phyloP scores from a whole-genome alignment of 441 rosid genomes.

The Croton laevigatus region DNA sequence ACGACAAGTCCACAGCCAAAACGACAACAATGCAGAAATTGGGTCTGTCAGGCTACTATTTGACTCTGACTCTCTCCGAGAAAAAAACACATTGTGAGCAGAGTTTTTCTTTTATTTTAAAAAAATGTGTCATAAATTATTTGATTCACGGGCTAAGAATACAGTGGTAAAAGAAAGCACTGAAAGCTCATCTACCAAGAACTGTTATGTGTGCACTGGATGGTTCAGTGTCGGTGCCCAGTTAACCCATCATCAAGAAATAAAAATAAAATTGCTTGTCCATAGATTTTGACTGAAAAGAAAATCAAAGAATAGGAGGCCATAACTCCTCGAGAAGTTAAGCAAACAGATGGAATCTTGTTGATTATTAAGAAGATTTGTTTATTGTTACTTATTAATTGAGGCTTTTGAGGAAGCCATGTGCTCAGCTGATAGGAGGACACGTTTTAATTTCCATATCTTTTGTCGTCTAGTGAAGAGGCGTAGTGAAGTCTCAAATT shows the following conservation, averaged over 20 bases:
- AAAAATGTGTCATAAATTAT: slow-evolving; percentile 29
- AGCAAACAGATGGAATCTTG: slow-evolving; percentile 25
- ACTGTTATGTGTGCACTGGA: slow-evolving; percentile 20
- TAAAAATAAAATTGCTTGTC: slow-evolving; percentile 7
- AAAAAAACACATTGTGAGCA: slow-evolving; percentile 19
- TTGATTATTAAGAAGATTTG: slow-evolving; percentile 24
- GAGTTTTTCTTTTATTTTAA: not conserved
- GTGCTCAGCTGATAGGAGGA: slow-evolving; percentile 28
- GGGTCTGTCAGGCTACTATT: slow-evolving; percentile 29
- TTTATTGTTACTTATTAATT: slow-evolving; percentile 4
- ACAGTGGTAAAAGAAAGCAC: slow-evolving; percentile 7
- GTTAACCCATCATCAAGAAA: slow-evolving; percentile 17
- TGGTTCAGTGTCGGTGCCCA: slow-evolving; percentile 30
- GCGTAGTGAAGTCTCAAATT: slow-evolving; percentile 34
- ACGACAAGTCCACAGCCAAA: slow-evolving; percentile 24
- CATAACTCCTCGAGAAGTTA: slow-evolving; percentile 28
- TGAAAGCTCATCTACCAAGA: slow-evolving; percentile 32
- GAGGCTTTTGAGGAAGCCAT: slow-evolving; percentile 29
- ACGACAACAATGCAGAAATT: slow-evolving; percentile 22
- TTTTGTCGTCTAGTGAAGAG: slow-evolving; percentile 40
- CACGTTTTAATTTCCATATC: slow-evolving; percentile 21
- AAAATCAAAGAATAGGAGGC: slow-evolving; percentile 17
- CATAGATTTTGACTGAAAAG: slow-evolving; percentile 32
- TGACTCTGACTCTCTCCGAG: slow-evolving; percentile 29
- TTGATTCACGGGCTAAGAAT: slow-evolving; percentile 58